Base-by-base conservation (phyloP, 495 filamentous ascomycete genomes). In the Hyaloscypha bicolor region DNA sequence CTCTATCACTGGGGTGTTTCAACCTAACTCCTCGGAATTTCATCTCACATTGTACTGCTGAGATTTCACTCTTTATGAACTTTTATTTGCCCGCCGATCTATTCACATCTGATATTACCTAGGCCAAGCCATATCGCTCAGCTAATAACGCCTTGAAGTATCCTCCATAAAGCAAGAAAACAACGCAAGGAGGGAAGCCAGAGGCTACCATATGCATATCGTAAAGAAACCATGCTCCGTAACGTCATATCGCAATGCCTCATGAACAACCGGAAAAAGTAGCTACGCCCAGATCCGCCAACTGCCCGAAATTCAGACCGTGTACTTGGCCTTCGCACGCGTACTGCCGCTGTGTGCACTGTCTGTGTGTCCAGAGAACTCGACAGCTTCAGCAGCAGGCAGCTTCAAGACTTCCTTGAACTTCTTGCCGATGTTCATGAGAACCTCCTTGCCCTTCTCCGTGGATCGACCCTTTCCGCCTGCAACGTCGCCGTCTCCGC, bases 281-380 rank as follows among this genome's bases (percentile, higher is more conserved):
- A 33, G 53, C n/a, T 22, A 29, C 25, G 6, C 42, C 22, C 53
- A 52, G 37, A 66, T 37, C 14, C 55, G 35, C 14, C 48, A 30
- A 33, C 11, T 39, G 30, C 33, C n/a, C 5, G 29, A 19, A 19
- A 52, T 69, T 78, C 87, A 99, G 69, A 91, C 94, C 29, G 85
- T 84, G 75, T 92, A 92, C 84, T 97, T 99, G 64, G 96, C 92
- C 84, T 95, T 97, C 35, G 95, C 95, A 66, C 96, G 87, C 14
- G 91, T 96, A 81, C 94, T 97, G 62, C 95, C 95, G 63, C 87
- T 88, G 76, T 96, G 91, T 55, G 95, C 94, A 71, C 88, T 90
- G 66, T 99, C 95, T 11, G 93, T 97, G 79, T 99, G 95, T 42
- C 96, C 95, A 4, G 92, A 94, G 82, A 98, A 99, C 81, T 99